Percentiles rank a stretch among this genome's conserved stretches.
These are phyloP conservation scores for Candida manassasensis DNA, from an alignment of 805 yeast genomes.

Conservation along the genomic window DNA sequence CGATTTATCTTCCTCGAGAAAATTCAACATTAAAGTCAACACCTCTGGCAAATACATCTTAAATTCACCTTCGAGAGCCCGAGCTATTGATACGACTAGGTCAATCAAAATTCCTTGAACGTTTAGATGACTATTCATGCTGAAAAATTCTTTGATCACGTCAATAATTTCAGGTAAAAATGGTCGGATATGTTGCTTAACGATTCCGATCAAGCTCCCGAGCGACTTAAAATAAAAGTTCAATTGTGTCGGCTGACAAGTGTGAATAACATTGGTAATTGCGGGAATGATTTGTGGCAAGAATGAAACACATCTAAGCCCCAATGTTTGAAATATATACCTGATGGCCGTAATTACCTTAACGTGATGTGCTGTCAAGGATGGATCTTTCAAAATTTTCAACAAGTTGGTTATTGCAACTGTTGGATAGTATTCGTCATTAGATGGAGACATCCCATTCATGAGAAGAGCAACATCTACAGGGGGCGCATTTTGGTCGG, in stretches of 20 bases:
- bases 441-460: conserved; percentile 91
- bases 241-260: conserved; percentile 71
- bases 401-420: conserved; percentile 84
- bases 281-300: conserved; percentile 86
- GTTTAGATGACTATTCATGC: conserved; percentile 38
- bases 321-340: conserved; percentile 84
- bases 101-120: conserved; percentile 76
- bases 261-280: conserved; percentile 75
- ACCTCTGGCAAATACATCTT: conserved; percentile 76
- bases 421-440: conserved; percentile 91
- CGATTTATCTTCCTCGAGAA: conserved; percentile 69
- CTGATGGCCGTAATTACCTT: conserved; percentile 92
- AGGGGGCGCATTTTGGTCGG: conserved; percentile 83
- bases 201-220: conserved; percentile 72
- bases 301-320: conserved; percentile 85
- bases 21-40: conserved; percentile 68
- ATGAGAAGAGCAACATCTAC: conserved; percentile 84
- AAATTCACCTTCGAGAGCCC: conserved; percentile 88
- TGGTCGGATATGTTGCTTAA: conserved; percentile 86
- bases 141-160: conserved; percentile 71
- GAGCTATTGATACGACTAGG: conserved; percentile 77
- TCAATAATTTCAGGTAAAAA: conserved; percentile 70
- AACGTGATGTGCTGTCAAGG: conserved; percentile 81
- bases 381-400: conserved; percentile 79
- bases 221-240: conserved; percentile 89